Base-by-base conservation (phyloP, 2,329 filamentous ascomycete genomes). In the Venturia nashicola region DNA sequence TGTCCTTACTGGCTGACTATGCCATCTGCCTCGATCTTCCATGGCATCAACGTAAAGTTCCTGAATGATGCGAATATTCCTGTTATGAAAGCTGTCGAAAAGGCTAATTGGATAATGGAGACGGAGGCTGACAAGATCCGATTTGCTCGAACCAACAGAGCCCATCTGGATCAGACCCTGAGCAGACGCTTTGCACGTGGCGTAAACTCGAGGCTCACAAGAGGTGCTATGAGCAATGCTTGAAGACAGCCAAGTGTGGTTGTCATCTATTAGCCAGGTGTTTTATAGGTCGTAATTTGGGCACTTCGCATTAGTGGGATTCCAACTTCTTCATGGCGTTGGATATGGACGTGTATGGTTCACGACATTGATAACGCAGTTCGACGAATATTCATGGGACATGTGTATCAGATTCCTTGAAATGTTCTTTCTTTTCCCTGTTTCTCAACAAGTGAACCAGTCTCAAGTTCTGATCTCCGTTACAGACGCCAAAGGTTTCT, bases 51-150 rank as follows among this genome's bases (percentile, higher is more conserved):
- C 36, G 34, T 63, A 18, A 63, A 63, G 32, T 55, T 55, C 20
- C 27, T 55, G 44, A 55, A 63, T 42, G 61, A 63, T n/a, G 61
- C 46, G 6, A 23, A 63, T 43, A 36, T 57, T 14, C 34, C 61
- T 43, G 51, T 63, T 20, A 57, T 63, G 46, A 42, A 42, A 44
- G 61, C 48, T 1, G 48, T 63, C 6, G 61, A 63, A 27, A 55
- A 23, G 18, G 61, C 61, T 12, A 63, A 44, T 57, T 54, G 36
- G 61, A 55, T 55, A 16, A 39, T 59, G 14, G 61, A 63, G 18
- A 46, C n/a, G 36, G 61, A 63, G 51, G 61, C 61, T 14, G 61
- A 63, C 20, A 63, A 57, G n/a, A 46, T 57, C 18, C 51, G 51
- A 57, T 27, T 34, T 6, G 51, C 51, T 3, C 27, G 51, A 36